phyloP scores from a whole-genome alignment of 768 basidiomycete species.

The Lentinula aciculospora region DNA sequence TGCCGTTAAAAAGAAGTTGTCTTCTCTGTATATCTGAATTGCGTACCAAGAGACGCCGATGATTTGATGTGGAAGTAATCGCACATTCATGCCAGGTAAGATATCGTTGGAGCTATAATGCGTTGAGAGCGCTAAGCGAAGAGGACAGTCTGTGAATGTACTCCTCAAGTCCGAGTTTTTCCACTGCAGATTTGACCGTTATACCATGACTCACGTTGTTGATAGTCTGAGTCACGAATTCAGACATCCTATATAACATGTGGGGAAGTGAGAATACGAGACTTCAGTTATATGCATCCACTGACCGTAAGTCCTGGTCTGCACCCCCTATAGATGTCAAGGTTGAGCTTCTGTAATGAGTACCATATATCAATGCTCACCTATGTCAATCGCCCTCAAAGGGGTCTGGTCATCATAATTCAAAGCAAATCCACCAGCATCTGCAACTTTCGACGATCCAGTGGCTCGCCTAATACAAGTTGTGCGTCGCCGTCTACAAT shows the following conservation, averaged over 20 bases:
- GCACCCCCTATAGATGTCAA: conserved; percentile 28
- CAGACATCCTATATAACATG: conserved; percentile 44
- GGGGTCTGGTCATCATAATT: conserved; percentile 47
- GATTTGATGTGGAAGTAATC: conserved; percentile 67
- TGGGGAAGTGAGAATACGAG: not conserved
- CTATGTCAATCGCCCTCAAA: conserved; percentile 45
- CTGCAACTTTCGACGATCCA: not conserved
- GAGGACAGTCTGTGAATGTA: conserved; percentile 19
- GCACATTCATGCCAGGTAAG: conserved; percentile 64
- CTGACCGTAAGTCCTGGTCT: conserved; percentile 48
- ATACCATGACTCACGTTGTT: conserved; percentile 51
- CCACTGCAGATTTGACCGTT: conserved; percentile 46
- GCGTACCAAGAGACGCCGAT: conserved; percentile 69
- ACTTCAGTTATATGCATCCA: not conserved
- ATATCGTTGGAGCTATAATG: conserved; percentile 40
- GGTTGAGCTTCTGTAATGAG: not conserved
- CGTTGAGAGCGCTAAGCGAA: not conserved
- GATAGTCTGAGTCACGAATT: conserved; percentile 56
- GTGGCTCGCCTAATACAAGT: conserved; percentile 16
- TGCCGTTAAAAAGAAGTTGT: conserved; percentile 8
- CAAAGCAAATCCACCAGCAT: conserved; percentile 33
- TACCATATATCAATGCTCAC: not conserved
- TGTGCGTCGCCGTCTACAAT: conserved; percentile 10
- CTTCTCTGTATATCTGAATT: not conserved
- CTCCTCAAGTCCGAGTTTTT: conserved; percentile 46